phyloP scores from a whole-genome alignment of 2,329 filamentous ascomycete species.

The Sporothrix globosa region DNA sequence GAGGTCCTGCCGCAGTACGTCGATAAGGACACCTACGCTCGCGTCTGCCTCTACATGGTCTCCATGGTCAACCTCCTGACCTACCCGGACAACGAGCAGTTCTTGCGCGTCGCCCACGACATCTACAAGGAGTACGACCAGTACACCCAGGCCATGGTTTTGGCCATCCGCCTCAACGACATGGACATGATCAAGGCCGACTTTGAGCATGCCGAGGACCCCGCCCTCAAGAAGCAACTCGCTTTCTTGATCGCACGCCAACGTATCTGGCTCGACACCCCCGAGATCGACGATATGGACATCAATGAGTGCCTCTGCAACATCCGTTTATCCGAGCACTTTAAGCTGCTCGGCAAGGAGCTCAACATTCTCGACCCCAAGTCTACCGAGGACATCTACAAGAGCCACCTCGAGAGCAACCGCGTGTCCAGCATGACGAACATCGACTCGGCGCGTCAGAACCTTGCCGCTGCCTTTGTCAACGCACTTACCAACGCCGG shows the following conservation, averaged over 20 bases:
- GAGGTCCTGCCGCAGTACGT: conserved; percentile 86
- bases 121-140: conserved; percentile 95
- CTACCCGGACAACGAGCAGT: conserved; percentile 95
- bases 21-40: conserved; percentile 88
- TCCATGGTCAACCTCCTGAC: conserved; percentile 98
- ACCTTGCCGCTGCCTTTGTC: conserved; percentile 92
- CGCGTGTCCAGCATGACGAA: conserved; percentile 92
- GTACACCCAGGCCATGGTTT: conserved; percentile 86
- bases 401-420: conserved; percentile 95
- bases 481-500: conserved; percentile 97
- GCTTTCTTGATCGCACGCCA: conserved; percentile 91
- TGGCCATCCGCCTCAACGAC: conserved; percentile 93
- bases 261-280: conserved; percentile 72
- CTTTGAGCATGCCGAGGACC: conserved; percentile 78
- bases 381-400: conserved; percentile 98
- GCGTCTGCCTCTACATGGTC: conserved; percentile 97
- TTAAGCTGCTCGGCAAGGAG: conserved; percentile 92
- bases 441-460: conserved; percentile 92
- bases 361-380: conserved; percentile 96
- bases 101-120: conserved; percentile 87
- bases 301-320: conserved; percentile 88
- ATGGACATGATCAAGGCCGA: conserved; percentile 76
- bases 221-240: conserved; percentile 86
- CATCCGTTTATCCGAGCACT: conserved; percentile 83
- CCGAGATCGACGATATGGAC: conserved; percentile 63